Conservation (phyloP, 192 early-diverging fungal species). For the Entophlyctis luteolus region DNA sequence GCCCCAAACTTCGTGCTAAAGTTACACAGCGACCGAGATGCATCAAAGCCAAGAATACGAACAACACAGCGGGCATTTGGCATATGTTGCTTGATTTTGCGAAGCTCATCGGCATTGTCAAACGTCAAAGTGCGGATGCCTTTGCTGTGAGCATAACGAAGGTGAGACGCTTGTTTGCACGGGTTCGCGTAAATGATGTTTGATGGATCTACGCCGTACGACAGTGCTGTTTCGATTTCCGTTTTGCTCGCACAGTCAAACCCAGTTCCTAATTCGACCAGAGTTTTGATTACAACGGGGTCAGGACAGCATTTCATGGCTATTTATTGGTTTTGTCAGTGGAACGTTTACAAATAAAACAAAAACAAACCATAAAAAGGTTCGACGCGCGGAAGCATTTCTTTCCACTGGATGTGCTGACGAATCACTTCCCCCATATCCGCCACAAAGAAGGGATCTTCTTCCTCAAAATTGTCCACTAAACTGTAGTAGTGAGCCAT, state of each 20-base stretch:
- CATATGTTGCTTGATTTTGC: constrained; percentile 81
- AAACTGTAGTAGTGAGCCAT: constrained; percentile 23
- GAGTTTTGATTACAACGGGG: constrained; percentile 71
- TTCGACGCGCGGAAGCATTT: constrained; percentile 83
- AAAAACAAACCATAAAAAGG: constrained; percentile 82
- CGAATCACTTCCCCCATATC: constrained; percentile 88
- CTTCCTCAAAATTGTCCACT: constrained; percentile 24
- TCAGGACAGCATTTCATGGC: constrained; percentile 98
- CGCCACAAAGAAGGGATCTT: constrained; percentile 91
- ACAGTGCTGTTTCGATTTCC: constrained; percentile 82
- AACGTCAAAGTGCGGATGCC: constrained; percentile 94
- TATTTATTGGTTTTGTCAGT: too few relatives aligned
- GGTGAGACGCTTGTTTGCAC: constrained; percentile 96
- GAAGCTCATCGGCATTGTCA: constrained; percentile 96
- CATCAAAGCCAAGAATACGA: constrained; percentile 85
- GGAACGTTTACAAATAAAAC: too few relatives aligned
- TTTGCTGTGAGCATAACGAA: constrained; percentile 74
- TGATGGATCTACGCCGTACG: constrained; percentile 64
- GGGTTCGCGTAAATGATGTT: constrained; percentile 97
- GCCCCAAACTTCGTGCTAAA: constrained; percentile 98
- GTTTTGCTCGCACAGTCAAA: constrained; percentile 94
- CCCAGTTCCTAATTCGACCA: constrained; percentile 77
- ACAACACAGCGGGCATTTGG: constrained; percentile 85
- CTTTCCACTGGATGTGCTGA: constrained; percentile 81
- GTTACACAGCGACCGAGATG: constrained; percentile 86